phyloP scores from a whole-genome alignment of 768 basidiomycete species.

The Trametes sanguinea region DNA sequence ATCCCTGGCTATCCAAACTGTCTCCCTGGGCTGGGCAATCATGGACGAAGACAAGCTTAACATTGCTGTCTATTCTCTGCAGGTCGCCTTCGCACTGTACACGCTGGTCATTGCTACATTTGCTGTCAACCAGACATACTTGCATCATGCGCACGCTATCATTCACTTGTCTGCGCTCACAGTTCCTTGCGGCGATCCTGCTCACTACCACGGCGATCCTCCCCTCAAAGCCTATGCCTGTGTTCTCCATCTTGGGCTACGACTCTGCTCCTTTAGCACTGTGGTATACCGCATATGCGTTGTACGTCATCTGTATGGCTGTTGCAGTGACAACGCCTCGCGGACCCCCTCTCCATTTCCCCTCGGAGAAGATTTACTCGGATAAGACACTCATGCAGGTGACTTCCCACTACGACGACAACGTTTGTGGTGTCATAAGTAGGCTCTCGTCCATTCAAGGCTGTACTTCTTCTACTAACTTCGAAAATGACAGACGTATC shows the following conservation, averaged over 20 bases:
- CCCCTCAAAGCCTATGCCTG: conserved; percentile 44
- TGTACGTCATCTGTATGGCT: conserved; percentile 49
- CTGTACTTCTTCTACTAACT: not conserved
- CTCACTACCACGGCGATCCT: conserved; percentile 56
- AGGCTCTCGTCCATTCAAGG: conserved; percentile 18
- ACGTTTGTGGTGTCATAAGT: conserved; percentile 70
- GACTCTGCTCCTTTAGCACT: conserved; percentile 34
- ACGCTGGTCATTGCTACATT: conserved; percentile 50
- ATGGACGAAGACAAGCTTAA: conserved; percentile 30
- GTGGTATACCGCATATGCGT: conserved; percentile 54
- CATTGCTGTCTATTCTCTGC: conserved; percentile 45
- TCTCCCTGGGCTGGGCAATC: conserved; percentile 57
- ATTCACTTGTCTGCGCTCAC: conserved; percentile 64
- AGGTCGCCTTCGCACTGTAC: conserved; percentile 61
- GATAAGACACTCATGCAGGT: conserved; percentile 61
- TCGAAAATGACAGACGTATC: conserved; percentile 48
- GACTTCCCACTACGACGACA: conserved; percentile 67
- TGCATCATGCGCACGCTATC: conserved; percentile 40
- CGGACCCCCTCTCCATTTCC: conserved; percentile 77
- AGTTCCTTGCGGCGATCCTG: conserved; percentile 46
- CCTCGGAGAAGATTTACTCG: conserved; percentile 72
- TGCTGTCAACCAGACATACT: conserved; percentile 50
- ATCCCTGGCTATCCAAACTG: conserved; percentile 53
- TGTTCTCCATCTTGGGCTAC: conserved; percentile 29
- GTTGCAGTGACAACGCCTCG: conserved; percentile 57